Evolutionary conservation across 202 grass and related monocot species (phyloP).

Genomic region (Hordeum pubiflorum): DNA sequence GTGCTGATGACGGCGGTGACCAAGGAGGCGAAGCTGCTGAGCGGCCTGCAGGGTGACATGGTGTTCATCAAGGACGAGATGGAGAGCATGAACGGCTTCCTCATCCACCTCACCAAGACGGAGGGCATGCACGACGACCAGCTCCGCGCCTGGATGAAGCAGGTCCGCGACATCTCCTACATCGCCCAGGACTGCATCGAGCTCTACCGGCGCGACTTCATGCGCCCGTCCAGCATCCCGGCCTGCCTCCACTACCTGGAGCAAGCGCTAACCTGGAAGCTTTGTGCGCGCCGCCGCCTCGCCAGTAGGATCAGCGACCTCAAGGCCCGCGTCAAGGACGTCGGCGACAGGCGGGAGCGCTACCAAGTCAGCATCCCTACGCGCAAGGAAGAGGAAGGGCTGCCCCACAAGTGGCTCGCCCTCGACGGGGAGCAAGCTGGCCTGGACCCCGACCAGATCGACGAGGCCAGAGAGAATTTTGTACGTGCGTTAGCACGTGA

Average conservation of each 20-base stretch:
- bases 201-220: neutral
- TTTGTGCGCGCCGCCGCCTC: neutral
- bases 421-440: neutral
- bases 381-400: fast-evolving
- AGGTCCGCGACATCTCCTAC: neutral
- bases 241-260: neutral
- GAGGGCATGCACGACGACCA: neutral
- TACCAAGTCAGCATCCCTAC: neutral
- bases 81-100: conserved; percentile 14
- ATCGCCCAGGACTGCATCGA: neutral
- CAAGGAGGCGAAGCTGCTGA: neutral
- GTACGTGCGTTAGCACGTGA: neutral
- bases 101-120: neutral
- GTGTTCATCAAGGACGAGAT: conserved; percentile 31
- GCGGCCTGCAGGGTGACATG: neutral
- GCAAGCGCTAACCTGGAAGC: neutral
- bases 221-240: neutral
- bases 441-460: neutral
- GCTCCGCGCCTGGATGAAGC: conserved; percentile 19
- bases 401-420: neutral
- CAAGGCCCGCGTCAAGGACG: neutral
- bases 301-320: neutral
- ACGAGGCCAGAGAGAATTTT: neutral
- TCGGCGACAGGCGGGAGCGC: neutral
- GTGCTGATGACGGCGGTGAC: neutral